Conservation (phyloP, 495 filamentous ascomycete genomes). For the Penicillium antarcticum region DNA sequence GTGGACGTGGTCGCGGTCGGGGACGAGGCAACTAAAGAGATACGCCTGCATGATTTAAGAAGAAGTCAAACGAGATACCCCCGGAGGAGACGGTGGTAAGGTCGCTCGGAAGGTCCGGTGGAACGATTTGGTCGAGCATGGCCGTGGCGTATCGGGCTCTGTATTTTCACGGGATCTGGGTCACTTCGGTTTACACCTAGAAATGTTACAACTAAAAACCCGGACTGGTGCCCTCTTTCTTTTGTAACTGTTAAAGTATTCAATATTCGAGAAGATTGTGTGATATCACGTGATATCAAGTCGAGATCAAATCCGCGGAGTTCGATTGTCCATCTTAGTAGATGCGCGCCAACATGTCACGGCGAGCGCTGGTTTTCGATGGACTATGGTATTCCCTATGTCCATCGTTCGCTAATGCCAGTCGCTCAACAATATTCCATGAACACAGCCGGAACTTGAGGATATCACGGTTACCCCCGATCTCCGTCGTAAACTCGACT, state of each 20-base stretch:
- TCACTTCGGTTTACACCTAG: slow-evolving; percentile 22
- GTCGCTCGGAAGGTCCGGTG: slow-evolving; percentile 31
- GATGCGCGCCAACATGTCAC: slow-evolving; percentile 40
- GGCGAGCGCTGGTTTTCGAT: slow-evolving; percentile 48
- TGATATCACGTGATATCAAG: slow-evolving; percentile 15
- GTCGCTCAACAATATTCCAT: slow-evolving; percentile 7
- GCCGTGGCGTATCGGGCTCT: slow-evolving; percentile 45
- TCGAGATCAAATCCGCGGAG: slow-evolving; percentile 11
- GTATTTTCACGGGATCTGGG: slow-evolving; percentile 39
- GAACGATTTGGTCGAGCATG: slow-evolving; percentile 40
- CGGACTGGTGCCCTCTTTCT: neutral
- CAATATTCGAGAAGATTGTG: neutral
- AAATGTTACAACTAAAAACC: slow-evolving; percentile 17
- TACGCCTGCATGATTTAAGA: slow-evolving; percentile 20
- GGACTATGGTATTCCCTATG: slow-evolving; percentile 67
- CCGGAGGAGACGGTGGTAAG: slow-evolving; percentile 27
- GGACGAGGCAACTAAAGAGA: slow-evolving; percentile 39
- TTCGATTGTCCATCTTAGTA: neutral
- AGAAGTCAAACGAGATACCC: slow-evolving; percentile 40
- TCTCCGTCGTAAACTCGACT: slow-evolving; percentile 3
- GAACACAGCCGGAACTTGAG: slow-evolving; percentile 11
- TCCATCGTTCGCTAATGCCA: slow-evolving; percentile 46
- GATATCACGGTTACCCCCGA: neutral
- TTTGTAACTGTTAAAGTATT: neutral
- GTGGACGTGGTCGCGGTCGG: slow-evolving; percentile 53